Conservation (phyloP, 441 rosid species). For the Erysimum pusillum region DNA sequence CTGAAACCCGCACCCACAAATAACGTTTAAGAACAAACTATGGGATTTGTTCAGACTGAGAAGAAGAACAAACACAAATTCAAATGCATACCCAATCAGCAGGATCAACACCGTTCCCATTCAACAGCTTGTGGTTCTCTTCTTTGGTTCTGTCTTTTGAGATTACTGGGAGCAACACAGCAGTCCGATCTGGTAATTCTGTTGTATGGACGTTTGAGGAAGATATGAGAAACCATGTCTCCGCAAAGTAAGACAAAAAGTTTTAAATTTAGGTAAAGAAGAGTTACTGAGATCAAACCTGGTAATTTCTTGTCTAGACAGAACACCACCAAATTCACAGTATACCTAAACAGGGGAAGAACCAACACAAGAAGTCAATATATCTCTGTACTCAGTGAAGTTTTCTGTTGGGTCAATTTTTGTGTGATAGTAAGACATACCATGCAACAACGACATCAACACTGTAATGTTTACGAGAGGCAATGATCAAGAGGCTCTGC, state of each 20-base stretch:
- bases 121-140: slow-evolving; percentile 95
- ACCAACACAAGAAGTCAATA: slow-evolving; percentile 28
- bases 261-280: slow-evolving; percentile 8
- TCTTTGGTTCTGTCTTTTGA: slow-evolving; percentile 83
- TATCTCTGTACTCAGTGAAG: background rate
- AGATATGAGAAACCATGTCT: slow-evolving; percentile 25
- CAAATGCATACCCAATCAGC: slow-evolving; percentile 76
- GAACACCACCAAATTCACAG: slow-evolving; percentile 93
- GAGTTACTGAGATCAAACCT: slow-evolving; percentile 56
- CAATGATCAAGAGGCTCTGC: slow-evolving; percentile 92
- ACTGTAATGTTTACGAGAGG: slow-evolving; percentile 97
- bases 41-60: slow-evolving; percentile 9
- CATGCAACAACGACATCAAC: slow-evolving; percentile 98
- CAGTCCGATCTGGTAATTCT: slow-evolving; percentile 88
- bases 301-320: slow-evolving; percentile 95
- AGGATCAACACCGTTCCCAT: slow-evolving; percentile 85
- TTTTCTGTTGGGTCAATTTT: background rate
- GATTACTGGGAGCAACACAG: slow-evolving; percentile 68
- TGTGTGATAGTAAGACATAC: slow-evolving; percentile 49
- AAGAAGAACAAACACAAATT: slow-evolving; percentile 6
- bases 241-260: background rate
- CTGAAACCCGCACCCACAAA: slow-evolving; percentile 51
- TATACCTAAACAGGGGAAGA: slow-evolving; percentile 66
- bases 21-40: background rate
- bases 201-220: slow-evolving; percentile 42